A percentile compares a stretch with the other conserved stretches of the same genome.
These are phyloP conservation scores for Pulveroboletus sp. DNA, from an alignment of 768 basidiomycete genomes.

Conservation along the genomic window DNA sequence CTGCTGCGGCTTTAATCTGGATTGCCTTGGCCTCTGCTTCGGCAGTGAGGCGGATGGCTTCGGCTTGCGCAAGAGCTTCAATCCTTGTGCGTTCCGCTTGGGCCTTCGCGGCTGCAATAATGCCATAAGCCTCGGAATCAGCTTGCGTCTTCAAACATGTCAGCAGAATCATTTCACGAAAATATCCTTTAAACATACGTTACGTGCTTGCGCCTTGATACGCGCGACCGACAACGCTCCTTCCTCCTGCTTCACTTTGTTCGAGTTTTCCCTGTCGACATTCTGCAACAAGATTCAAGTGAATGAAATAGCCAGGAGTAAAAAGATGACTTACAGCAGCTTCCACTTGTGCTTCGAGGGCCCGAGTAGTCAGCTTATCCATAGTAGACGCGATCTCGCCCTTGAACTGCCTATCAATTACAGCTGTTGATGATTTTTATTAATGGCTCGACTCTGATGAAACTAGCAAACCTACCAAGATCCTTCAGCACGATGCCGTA, in stretches of 20 bases:
- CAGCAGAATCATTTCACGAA: not conserved
- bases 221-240: slow-evolving; percentile 73
- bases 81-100: slow-evolving; percentile 64
- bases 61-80: slow-evolving; percentile 73
- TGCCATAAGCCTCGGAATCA: slow-evolving; percentile 72
- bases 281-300: slow-evolving; percentile 43
- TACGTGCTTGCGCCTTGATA: slow-evolving; percentile 67
- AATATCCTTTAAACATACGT: slow-evolving; percentile 30
- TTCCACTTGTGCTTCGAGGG: slow-evolving; percentile 84
- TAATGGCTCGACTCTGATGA: not conserved
- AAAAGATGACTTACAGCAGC: slow-evolving; percentile 55
- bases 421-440: slow-evolving; percentile 46
- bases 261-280: slow-evolving; percentile 84
- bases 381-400: slow-evolving; percentile 83
- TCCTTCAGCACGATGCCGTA: slow-evolving; percentile 85
- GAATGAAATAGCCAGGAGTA: not conserved
- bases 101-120: slow-evolving; percentile 73
- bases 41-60: slow-evolving; percentile 72
- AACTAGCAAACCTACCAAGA: slow-evolving; percentile 45
- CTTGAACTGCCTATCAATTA: slow-evolving; percentile 87
- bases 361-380: slow-evolving; percentile 83
- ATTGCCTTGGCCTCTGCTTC: slow-evolving; percentile 73
- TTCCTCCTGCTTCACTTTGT: slow-evolving; percentile 84
- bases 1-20: slow-evolving; percentile 62
- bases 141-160: slow-evolving; percentile 51